Percentiles rank a stretch among this genome's conserved stretches.
Conservation (phyloP, 2,329 filamentous ascomycete genomes). For the Sclerotinia subarctica region DNA sequence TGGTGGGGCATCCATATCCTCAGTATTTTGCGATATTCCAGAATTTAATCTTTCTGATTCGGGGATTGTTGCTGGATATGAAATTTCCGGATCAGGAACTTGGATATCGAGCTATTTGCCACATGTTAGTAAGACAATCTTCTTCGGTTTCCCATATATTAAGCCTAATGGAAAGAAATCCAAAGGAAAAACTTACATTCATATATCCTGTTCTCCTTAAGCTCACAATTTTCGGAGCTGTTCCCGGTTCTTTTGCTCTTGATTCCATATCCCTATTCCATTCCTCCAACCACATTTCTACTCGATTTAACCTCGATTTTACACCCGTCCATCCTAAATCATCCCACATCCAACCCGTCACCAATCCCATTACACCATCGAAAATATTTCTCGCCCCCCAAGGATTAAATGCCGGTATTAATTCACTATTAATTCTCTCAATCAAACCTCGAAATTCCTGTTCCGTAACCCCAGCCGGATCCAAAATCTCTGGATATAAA, state of each 20-base stretch:
- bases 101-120: constrained; percentile 67
- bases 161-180: not conserved
- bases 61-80: constrained; percentile 33
- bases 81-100: constrained; percentile 74
- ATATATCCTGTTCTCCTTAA: constrained; percentile 83
- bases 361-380: constrained; percentile 72
- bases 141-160: not conserved
- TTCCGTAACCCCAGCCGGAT: constrained; percentile 77
- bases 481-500: constrained; percentile 91
- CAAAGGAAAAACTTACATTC: constrained; percentile 54
- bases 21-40: constrained; percentile 5
- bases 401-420: constrained; percentile 77
- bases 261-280: constrained; percentile 77
- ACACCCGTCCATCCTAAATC: constrained; percentile 75
- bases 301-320: constrained; percentile 64
- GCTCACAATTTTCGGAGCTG: constrained; percentile 69
- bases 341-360: constrained; percentile 95
- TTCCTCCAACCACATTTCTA: constrained; percentile 79
- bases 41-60: constrained; percentile 8
- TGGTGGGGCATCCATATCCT: not conserved
- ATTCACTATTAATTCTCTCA: constrained; percentile 73
- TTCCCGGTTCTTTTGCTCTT: constrained; percentile 48
- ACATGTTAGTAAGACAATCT: constrained; percentile 29
- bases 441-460: constrained; percentile 82
- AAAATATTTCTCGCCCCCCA: constrained; percentile 73